Evolutionary conservation across 2,329 filamentous ascomycete genomes (phyloP), one percentile per base, ranked within the genome.

Genomic region (Cladophialophora carrionii): DNA sequence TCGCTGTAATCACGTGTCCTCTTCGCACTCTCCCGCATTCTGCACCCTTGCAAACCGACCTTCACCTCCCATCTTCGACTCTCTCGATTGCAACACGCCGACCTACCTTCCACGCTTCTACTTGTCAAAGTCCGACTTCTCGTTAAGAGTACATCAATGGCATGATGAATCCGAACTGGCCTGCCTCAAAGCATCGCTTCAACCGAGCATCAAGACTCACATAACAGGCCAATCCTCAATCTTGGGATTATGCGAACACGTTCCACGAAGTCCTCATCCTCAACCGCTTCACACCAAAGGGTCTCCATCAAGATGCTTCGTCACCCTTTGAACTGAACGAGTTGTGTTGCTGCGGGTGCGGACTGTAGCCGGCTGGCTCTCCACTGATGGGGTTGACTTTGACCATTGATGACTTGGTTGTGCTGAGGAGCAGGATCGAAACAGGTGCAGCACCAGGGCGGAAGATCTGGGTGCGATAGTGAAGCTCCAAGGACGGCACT

Each of bases 121-220:
- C n/a, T n/a, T n/a, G n/a, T n/a, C n/a, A n/a, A n/a, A n/a, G n/a
- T n/a, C n/a, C n/a, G 83, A 83, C 57, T 85, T 85, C 32, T 74
- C 77, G 77, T 78, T 68, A 85, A 85, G 77, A 85, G 85, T 0
- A 83, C 83, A 48, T 80, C 78, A 60, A 84, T 75, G 29, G 75
- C 4, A 84, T 79, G 77, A 66, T 82, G 78, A 43, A 81, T 81
- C 67, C 84, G 82, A 1, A 77, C 75, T 0, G 82, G 82, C 68
- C 66, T 70, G 62, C 14, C 26, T 14, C 1, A 41, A 20, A 20
- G 0, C 4, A 32, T 1, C n/a, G 12, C 2, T 4, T 41, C n/a
- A 34, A 34, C 6, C n/a, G 10, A 14, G n/a, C n/a, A n/a, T 5
- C 14, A 20, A 56, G 4, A 56, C 81, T 79, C 9, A 76, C 79